phyloP scores from a whole-genome alignment of 352 stramenopile genomes.

The Elongisporangium senticosum region DNA sequence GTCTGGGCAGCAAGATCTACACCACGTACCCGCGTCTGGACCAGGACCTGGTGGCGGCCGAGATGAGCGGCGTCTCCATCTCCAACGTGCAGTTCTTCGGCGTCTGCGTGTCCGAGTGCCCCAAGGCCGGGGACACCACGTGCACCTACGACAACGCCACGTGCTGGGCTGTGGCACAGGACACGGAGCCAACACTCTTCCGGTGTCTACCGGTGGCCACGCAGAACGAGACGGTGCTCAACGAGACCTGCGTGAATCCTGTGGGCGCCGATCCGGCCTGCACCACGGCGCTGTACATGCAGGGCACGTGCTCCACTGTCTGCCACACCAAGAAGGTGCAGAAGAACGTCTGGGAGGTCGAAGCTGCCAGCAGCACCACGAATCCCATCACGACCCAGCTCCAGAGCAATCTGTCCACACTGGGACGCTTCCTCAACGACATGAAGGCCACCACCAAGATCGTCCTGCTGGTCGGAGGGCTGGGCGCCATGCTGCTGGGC shows the following conservation, averaged over 20 bases:
- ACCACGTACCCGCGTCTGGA: constrained; percentile 79
- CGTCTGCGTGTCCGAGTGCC: constrained; percentile 65
- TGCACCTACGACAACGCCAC: constrained; percentile 66
- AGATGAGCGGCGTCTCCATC: constrained; percentile 27
- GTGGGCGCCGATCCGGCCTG: constrained; percentile 44
- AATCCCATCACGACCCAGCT: constrained; percentile 73
- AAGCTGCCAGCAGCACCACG: constrained; percentile 27
- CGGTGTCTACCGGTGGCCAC: constrained; percentile 68
- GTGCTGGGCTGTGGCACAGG: constrained; percentile 57
- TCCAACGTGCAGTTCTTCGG: constrained; percentile 72
- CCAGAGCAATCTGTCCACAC: constrained; percentile 46
- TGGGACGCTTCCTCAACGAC: constrained; percentile 70
- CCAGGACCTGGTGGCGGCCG: constrained; percentile 61
- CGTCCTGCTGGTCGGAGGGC: constrained; percentile 49
- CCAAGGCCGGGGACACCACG: constrained; percentile 33
- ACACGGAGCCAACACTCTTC: constrained; percentile 55
- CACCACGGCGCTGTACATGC: constrained; percentile 32
- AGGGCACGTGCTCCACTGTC: constrained; percentile 26
- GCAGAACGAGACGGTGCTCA: constrained; percentile 53
- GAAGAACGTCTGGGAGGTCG: constrained; percentile 54
- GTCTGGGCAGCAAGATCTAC: constrained; percentile 27
- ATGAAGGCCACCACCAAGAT: constrained; percentile 55
- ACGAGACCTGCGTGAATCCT: constrained; percentile 58
- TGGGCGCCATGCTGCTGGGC: constrained; percentile 45
- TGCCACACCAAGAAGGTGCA: constrained; percentile 68